These are phyloP conservation scores for Andalucia godoyi DNA, from an alignment of 78 protist species.

Conservation along the genomic window DNA sequence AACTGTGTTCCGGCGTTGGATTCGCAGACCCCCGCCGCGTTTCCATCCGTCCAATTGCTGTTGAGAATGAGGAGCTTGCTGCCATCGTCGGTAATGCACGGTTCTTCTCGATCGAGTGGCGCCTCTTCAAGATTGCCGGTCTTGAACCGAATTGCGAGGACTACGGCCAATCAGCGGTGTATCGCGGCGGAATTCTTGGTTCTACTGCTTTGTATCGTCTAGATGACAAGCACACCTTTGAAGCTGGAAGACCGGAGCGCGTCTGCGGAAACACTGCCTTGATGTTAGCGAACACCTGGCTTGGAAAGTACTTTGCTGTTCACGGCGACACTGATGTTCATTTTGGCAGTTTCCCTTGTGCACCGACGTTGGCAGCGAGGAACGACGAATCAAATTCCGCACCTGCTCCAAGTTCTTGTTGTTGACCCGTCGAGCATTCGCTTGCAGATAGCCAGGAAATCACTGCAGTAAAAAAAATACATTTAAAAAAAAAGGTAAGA, in stretches of 20 bases:
- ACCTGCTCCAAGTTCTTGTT: no score
- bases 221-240: slow-evolving; percentile 29
- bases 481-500: no score
- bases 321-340: slow-evolving; percentile 9
- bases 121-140: slow-evolving; percentile 56
- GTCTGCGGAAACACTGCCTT: slow-evolving; percentile 27
- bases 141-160: slow-evolving; percentile 63
- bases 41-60: not conserved
- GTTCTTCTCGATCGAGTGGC: slow-evolving; percentile 52
- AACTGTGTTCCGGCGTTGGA: slow-evolving; percentile 19
- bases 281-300: slow-evolving; percentile 15
- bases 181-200: slow-evolving; percentile 47
- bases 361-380: no score
- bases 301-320: not conserved
- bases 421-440: no score
- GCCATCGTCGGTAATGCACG: slow-evolving; percentile 3
- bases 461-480: no score
- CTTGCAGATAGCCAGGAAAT: no score
- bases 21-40: slow-evolving; percentile 54
- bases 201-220: not conserved
- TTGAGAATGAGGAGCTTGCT: not conserved
- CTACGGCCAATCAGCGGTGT: slow-evolving; percentile 64
- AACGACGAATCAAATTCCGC: no score
- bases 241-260: slow-evolving; percentile 8
- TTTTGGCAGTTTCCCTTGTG: slow-evolving; percentile 8